Evolutionary conservation across 208 protist species (phyloP).

Genomic region (Acanthamoeba triangularis): DNA sequence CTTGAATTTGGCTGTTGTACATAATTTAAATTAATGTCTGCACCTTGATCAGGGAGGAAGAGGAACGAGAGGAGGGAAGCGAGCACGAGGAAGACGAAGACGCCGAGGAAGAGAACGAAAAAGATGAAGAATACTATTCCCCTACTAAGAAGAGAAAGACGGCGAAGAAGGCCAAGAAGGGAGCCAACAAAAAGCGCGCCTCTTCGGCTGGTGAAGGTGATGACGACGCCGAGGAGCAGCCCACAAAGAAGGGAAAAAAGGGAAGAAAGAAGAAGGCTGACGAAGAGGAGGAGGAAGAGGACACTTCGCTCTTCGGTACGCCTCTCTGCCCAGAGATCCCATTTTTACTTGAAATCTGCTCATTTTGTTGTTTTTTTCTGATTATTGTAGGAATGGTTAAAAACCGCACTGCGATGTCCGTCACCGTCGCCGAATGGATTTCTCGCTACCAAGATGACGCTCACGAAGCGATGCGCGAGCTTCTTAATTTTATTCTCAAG

Average conservation of each 20-base stretch:
- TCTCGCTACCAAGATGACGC: slow-evolving; percentile 60
- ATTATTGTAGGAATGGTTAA: slow-evolving; percentile 4
- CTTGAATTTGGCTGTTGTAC: no score
- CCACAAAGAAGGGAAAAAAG: not conserved
- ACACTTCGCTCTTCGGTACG: slow-evolving; percentile 54
- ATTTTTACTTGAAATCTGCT: slow-evolving; percentile 4
- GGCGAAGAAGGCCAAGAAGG: slow-evolving; percentile 5
- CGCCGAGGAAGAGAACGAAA: not conserved
- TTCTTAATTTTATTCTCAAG: slow-evolving; percentile 76
- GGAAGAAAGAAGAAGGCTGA: not conserved
- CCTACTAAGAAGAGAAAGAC: slow-evolving; percentile 52
- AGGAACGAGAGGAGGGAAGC: not conserved
- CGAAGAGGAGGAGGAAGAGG: slow-evolving; percentile 54
- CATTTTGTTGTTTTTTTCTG: not conserved
- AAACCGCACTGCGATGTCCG: slow-evolving; percentile 45
- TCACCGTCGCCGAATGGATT: slow-evolving; percentile 72
- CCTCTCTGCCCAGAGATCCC: not conserved
- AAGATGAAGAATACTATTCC: slow-evolving; percentile 9
- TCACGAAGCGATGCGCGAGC: slow-evolving; percentile 48
- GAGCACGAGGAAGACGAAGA: not conserved
- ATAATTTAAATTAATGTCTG: not conserved
- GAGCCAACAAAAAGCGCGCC: not conserved
- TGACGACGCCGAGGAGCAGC: not conserved
- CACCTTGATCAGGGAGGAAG: not conserved
- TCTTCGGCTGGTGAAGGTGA: not conserved